Evolutionary conservation across 257 asterid genomes (phyloP).

Genomic region (Gentiana dahurica): DNA sequence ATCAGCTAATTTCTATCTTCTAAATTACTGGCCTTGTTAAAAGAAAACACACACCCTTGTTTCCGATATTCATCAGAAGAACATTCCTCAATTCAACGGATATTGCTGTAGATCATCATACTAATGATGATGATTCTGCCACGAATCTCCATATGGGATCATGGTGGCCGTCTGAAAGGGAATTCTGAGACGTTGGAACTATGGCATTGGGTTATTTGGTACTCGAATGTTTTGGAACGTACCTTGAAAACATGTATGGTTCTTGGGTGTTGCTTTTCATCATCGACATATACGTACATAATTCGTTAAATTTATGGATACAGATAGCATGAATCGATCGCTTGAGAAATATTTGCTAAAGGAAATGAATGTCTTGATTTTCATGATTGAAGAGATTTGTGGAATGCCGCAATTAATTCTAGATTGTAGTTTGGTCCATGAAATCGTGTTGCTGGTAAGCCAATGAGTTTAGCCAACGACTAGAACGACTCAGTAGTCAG

Average conservation of each 20-base stretch:
- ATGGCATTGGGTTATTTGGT: slow-evolving; percentile 31
- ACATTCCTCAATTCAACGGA: no score
- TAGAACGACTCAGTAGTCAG: slow-evolving; percentile 18
- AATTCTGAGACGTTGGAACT: slow-evolving; percentile 13
- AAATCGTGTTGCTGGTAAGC: slow-evolving; percentile 22
- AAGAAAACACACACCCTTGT: slow-evolving; percentile 17
- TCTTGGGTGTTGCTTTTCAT: slow-evolving; percentile 16
- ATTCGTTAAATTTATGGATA: neutral
- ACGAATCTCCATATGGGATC: no score
- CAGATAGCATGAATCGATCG: neutral
- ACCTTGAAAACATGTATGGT: slow-evolving; percentile 15
- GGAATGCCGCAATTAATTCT: slow-evolving; percentile 25
- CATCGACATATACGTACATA: slow-evolving; percentile 7
- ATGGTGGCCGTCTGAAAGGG: no score
- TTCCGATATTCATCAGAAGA: slow-evolving; percentile 7
- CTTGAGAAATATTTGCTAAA: slow-evolving; percentile 2
- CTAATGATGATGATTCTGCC: no score
- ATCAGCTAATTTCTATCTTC: slow-evolving; percentile 1
- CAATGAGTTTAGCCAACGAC: slow-evolving; percentile 9
- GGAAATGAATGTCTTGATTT: slow-evolving; percentile 21
- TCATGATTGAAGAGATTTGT: slow-evolving; percentile 29
- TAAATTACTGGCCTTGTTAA: slow-evolving; percentile 2
- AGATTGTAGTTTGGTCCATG: slow-evolving; percentile 22
- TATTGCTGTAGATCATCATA: no score
- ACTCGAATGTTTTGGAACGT: slow-evolving; percentile 24